Conservation (phyloP, 441 rosid species). For the Manihot esculenta region DNA sequence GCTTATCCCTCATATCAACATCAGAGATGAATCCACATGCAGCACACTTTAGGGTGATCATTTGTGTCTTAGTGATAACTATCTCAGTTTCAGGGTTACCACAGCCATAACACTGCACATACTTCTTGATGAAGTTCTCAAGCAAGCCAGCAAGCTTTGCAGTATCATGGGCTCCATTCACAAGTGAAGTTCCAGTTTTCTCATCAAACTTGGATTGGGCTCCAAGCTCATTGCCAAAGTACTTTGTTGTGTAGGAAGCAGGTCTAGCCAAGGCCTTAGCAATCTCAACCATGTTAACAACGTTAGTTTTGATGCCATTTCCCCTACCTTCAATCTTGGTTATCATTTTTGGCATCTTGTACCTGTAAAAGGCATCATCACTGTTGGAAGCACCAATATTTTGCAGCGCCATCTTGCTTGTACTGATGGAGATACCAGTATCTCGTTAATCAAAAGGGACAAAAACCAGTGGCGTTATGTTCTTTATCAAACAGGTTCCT, state of each 20-base stretch:
- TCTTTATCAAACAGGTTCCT: slow-evolving; percentile 13
- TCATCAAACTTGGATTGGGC: slow-evolving; percentile 95
- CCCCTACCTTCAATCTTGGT: slow-evolving; percentile 97
- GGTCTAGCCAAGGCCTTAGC: slow-evolving; percentile 94
- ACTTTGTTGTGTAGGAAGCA: slow-evolving; percentile 79
- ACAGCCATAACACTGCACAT: slow-evolving; percentile 95
- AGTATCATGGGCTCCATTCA: slow-evolving; percentile 85
- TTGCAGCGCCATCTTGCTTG: slow-evolving; percentile 71
- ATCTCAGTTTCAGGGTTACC: slow-evolving; percentile 93
- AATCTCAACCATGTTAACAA: slow-evolving; percentile 92
- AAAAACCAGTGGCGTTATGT: slow-evolving; percentile 4
- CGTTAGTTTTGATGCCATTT: slow-evolving; percentile 92
- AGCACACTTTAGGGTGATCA: slow-evolving; percentile 80
- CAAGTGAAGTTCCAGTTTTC: slow-evolving; percentile 76
- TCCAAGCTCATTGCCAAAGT: slow-evolving; percentile 92
- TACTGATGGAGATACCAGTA: neutral
- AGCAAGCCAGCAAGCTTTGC: slow-evolving; percentile 73
- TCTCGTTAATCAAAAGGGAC: slow-evolving; percentile 6
- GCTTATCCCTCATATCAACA: slow-evolving; percentile 92
- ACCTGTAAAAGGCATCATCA: slow-evolving; percentile 96
- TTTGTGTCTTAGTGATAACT: slow-evolving; percentile 70
- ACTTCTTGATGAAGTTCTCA: slow-evolving; percentile 86
- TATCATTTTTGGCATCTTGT: slow-evolving; percentile 96
- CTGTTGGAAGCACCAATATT: slow-evolving; percentile 91
- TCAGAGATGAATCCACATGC: slow-evolving; percentile 89